Percentiles rank a stretch among this genome's conserved stretches.
These are phyloP conservation scores for Jacaranda mimosifolia DNA, from an alignment of 257 asterid genomes.

Conservation along the genomic window DNA sequence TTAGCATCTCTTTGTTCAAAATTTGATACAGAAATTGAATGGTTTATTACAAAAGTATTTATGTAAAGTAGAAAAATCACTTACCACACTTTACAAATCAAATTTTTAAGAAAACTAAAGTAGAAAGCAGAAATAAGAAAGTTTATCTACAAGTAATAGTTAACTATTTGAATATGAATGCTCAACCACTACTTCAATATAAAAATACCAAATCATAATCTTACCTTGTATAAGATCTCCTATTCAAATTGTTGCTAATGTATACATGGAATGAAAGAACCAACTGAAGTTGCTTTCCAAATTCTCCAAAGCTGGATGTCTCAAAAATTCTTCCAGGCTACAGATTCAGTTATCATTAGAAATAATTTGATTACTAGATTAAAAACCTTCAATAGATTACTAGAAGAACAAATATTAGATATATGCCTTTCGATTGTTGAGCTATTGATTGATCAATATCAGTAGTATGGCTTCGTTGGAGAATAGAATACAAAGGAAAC, in stretches of 20 bases:
- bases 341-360: constrained; percentile 43
- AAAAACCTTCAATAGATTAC: background rate
- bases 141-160: background rate
- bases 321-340: constrained; percentile 84
- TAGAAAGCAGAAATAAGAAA: background rate
- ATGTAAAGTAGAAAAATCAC: constrained; percentile 10
- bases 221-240: constrained; percentile 57
- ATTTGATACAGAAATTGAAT: background rate
- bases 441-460: constrained; percentile 52
- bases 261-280: constrained; percentile 91
- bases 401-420: background rate
- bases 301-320: constrained; percentile 89
- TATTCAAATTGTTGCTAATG: constrained; percentile 52
- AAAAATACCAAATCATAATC: background rate
- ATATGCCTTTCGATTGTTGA: constrained; percentile 71
- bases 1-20: constrained; percentile 26
- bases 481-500: constrained; percentile 87
- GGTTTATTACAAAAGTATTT: background rate
- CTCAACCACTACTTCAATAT: too few relatives aligned
- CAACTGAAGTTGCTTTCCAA: constrained; percentile 81
- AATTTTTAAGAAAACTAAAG: constrained; percentile 3
- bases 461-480: constrained; percentile 51
- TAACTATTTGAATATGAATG: background rate
- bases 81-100: background rate
- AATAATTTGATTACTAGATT: constrained; percentile 6